These are phyloP conservation scores for Didymella glomerata DNA, from an alignment of 2,329 filamentous ascomycete genomes.

Conservation along the genomic window DNA sequence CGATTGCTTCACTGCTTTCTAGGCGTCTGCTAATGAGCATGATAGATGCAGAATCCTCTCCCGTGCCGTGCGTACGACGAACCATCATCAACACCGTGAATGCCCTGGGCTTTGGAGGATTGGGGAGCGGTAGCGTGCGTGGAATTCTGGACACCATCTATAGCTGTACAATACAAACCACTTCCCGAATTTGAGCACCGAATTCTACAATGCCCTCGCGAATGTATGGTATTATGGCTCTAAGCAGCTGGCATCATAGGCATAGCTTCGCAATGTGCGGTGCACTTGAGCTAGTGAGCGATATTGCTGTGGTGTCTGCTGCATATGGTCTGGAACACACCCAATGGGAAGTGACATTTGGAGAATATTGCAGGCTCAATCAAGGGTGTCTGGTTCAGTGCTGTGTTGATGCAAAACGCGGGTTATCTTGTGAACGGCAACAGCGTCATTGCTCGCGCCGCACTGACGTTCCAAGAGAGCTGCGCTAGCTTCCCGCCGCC, in stretches of 20 bases:
- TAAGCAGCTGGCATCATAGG: too few relatives aligned
- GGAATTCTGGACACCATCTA: neutral
- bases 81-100: neutral
- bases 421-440: slow-evolving; percentile 8
- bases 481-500: slow-evolving; percentile 33
- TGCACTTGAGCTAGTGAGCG: too few relatives aligned
- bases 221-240: too few relatives aligned
- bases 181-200: too few relatives aligned
- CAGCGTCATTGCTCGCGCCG: slow-evolving; percentile 17
- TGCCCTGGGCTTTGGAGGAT: neutral
- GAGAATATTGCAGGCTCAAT: neutral
- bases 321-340: too few relatives aligned
- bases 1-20: slow-evolving; percentile 14
- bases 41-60: slow-evolving; percentile 13
- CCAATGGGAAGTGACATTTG: neutral
- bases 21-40: slow-evolving; percentile 30
- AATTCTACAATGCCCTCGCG: too few relatives aligned
- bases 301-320: too few relatives aligned
- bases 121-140: neutral
- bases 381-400: neutral
- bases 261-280: too few relatives aligned
- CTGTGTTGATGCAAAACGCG: neutral
- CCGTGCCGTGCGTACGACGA: neutral
- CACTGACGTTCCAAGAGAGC: slow-evolving; percentile 17
- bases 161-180: neutral